Evolutionary conservation across 495 filamentous ascomycete genomes (phyloP), one percentile per base, ranked within the genome.

Genomic region (Neurospora sp.): DNA sequence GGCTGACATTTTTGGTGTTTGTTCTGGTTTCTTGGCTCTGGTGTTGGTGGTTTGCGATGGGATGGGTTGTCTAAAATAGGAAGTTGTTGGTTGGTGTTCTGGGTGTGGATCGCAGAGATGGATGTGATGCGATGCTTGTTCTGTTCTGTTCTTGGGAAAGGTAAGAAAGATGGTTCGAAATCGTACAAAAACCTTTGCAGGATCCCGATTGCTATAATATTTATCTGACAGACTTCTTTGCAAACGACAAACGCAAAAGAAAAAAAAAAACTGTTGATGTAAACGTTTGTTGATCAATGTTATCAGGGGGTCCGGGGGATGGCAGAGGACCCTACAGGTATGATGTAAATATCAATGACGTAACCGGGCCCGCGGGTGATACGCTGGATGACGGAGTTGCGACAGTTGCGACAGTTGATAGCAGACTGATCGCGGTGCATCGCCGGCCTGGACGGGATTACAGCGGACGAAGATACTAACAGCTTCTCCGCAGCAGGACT

Each of bases 1-100:
- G 2, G 73, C 70, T 16, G 75, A 73, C 72, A 77, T 77, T 11
- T 14, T 71, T 23, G 3, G 4, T 41, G 39, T 37, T 3, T 75
- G 20, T 16, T 54, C 3, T n/a, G 8, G n/a, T 72, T 16, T 37
- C 54, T 16, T 62, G 23, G 12, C 7, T 66, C 14, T 66, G 12
- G 54, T 16, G 2, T 12, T 9, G 12, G 11, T 62, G 54, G 12
- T 35, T 18, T 37, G 48, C 23, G 54, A 8, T 31, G 27, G 6
- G 54, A 8, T 31, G 27, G 6, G 2, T 4, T 62, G 11, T 1
- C 27, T 35, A 14, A 9, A 66, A 66, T 35, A 37, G 54, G 54
- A 31, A 35, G 16, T 8, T 18, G 4, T 23, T 12, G n/a, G n/a
- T 5, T 27, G 20, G n/a, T 54, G 12, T 23, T 1, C 16, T 31